phyloP scores from a whole-genome alignment of 2,329 filamentous ascomycete genomes.

The Epichloe festucae region DNA sequence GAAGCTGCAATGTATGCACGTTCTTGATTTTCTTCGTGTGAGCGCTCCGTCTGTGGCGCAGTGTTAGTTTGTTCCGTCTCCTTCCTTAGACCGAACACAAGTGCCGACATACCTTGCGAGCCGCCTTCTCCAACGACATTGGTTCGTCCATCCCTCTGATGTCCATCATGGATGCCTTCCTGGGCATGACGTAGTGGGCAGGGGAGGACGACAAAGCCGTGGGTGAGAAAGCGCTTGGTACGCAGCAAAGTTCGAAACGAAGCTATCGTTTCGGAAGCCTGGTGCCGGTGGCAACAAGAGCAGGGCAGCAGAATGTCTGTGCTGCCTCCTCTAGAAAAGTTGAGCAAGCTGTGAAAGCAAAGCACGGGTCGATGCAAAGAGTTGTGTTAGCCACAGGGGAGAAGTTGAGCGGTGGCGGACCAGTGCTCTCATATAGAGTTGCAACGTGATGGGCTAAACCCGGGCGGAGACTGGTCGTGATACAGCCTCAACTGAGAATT shows the following conservation, averaged over 20 bases:
- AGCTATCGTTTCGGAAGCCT: no score
- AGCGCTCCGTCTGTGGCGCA: conserved; percentile 49
- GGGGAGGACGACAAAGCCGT: no score
- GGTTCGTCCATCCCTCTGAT: neutral
- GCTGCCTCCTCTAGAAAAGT: no score
- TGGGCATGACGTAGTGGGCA: neutral
- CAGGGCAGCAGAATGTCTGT: no score
- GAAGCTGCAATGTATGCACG: conserved; percentile 89
- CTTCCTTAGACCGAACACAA: accelerated
- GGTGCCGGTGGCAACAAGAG: no score
- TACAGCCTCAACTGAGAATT: neutral
- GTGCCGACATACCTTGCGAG: neutral
- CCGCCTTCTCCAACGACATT: neutral
- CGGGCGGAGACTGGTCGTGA: neutral
- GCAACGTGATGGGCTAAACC: neutral
- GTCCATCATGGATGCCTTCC: neutral
- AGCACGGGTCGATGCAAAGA: neutral
- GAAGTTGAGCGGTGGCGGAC: no score
- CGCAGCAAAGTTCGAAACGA: no score
- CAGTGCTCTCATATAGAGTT: no score
- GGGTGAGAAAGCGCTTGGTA: no score
- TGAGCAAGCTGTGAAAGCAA: no score
- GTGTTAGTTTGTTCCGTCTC: neutral
- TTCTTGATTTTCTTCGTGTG: conserved; percentile 72
- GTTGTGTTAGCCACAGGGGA: neutral